These are phyloP conservation scores for Fomitopsis betulina DNA, from an alignment of 1,284 basidiomycete genomes.

Conservation along the genomic window DNA sequence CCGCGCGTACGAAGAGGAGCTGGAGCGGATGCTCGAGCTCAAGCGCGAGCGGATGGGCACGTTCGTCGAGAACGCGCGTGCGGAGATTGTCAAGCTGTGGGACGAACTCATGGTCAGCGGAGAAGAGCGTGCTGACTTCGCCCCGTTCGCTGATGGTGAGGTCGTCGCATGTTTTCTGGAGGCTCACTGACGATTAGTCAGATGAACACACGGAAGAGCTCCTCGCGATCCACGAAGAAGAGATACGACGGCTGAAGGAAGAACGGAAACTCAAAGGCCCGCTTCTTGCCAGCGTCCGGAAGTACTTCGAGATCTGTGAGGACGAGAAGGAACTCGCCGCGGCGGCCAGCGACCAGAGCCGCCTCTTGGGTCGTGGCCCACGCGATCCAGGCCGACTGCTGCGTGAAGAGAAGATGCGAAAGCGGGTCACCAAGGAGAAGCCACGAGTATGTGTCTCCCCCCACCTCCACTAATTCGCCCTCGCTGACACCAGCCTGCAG, in stretches of 20 bases:
- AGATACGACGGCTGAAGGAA: constrained; percentile 76
- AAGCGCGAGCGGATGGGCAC: constrained; percentile 85
- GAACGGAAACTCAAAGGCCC: constrained; percentile 77
- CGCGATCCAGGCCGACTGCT: constrained; percentile 77
- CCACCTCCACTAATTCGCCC: constrained; percentile 1
- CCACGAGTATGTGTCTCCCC: constrained; percentile 73
- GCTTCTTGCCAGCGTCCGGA: constrained; percentile 74
- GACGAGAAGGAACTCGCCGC: constrained; percentile 87
- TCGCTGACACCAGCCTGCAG: constrained; percentile 34
- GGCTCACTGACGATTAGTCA: neutral
- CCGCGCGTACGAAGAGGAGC: constrained; percentile 81
- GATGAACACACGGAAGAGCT: constrained; percentile 90
- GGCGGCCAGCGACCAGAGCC: constrained; percentile 73
- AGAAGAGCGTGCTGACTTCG: constrained; percentile 78
- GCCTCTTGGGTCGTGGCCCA: constrained; percentile 73
- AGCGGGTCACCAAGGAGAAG: constrained; percentile 92
- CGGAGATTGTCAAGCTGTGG: constrained; percentile 82
- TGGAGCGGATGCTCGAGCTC: constrained; percentile 86
- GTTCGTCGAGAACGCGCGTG: constrained; percentile 81
- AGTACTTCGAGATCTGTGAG: constrained; percentile 89
- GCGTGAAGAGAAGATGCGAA: constrained; percentile 96
- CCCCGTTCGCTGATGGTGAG: constrained; percentile 77
- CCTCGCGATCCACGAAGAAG: constrained; percentile 83
- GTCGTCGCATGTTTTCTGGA: neutral
- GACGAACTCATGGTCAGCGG: constrained; percentile 84